Conservation (phyloP, 306 rosid genomes). For the Canavalia ensiformis region DNA sequence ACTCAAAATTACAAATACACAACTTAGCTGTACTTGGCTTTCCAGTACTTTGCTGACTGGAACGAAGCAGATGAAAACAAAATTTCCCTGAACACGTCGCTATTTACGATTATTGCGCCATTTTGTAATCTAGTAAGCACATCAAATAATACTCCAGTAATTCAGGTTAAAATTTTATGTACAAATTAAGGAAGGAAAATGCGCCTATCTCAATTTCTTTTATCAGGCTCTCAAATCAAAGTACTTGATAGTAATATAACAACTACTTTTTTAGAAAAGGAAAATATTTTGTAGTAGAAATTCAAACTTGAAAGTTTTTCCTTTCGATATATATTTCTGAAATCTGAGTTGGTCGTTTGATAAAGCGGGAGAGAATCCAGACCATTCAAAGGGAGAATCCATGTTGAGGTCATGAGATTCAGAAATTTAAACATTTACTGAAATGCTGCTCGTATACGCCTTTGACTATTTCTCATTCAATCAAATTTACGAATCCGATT, state of each 20-base stretch:
- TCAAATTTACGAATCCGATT: not conserved
- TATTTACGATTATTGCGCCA: conserved; percentile 46
- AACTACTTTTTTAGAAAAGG: not conserved
- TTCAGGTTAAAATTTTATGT: not conserved
- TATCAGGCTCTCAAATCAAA: no score
- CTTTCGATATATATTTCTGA: not conserved
- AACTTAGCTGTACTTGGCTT: not conserved
- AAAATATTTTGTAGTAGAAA: not conserved
- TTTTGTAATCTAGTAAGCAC: conserved; percentile 43
- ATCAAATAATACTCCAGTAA: not conserved
- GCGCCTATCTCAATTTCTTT: not conserved
- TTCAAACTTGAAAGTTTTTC: no score
- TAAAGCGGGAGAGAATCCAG: conserved; percentile 10
- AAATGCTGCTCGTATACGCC: conserved; percentile 22
- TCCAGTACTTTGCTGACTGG: conserved; percentile 7
- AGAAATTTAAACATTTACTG: conserved; percentile 33
- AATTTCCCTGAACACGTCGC: conserved; percentile 43
- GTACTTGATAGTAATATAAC: not conserved
- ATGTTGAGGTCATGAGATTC: conserved; percentile 32
- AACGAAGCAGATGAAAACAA: conserved; percentile 48
- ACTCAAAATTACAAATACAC: conserved; percentile 2
- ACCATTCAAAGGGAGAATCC: conserved; percentile 43
- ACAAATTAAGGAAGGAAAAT: not conserved
- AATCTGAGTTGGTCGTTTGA: not conserved
- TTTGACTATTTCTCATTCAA: conserved; percentile 11